Evolutionary conservation across 2,329 filamentous ascomycete species (phyloP).

Genomic region (Colletotrichum spinosum): DNA sequence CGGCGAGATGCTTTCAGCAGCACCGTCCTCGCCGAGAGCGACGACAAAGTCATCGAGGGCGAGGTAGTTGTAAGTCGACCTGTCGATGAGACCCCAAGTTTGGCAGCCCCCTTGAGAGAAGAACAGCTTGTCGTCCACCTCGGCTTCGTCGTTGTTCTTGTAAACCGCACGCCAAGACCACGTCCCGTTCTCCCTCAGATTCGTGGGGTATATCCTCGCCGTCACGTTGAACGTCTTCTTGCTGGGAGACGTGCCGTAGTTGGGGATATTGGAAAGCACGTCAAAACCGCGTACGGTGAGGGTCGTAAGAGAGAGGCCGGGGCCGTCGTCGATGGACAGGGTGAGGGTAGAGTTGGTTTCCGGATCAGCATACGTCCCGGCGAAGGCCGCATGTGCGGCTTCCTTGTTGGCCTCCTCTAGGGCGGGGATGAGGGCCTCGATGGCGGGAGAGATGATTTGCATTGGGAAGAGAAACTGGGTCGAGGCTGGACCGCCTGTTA

Average conservation of each 20-base stretch:
- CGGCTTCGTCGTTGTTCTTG: slow-evolving; percentile 39
- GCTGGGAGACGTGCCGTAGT: slow-evolving; percentile 37
- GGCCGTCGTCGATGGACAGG: slow-evolving; percentile 51
- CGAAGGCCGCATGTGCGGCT: slow-evolving; percentile 47
- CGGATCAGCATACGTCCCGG: slow-evolving; percentile 52
- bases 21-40: slow-evolving; percentile 5
- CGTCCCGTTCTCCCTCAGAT: slow-evolving; percentile 25
- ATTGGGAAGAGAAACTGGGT: slow-evolving; percentile 35
- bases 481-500: slow-evolving; percentile 47
- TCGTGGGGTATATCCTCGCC: slow-evolving; percentile 29
- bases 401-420: slow-evolving; percentile 57
- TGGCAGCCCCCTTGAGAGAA: slow-evolving; percentile 46
- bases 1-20: slow-evolving; percentile 17
- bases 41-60: slow-evolving; percentile 48
- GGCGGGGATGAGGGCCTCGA: slow-evolving; percentile 52
- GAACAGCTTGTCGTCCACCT: slow-evolving; percentile 42
- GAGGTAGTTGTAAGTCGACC: slow-evolving; percentile 47
- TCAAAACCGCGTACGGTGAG: slow-evolving; percentile 57
- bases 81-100: slow-evolving; percentile 48
- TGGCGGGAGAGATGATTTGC: slow-evolving; percentile 42
- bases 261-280: slow-evolving; percentile 49
- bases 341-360: slow-evolving; percentile 54
- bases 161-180: slow-evolving; percentile 49
- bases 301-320: slow-evolving; percentile 52
- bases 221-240: slow-evolving; percentile 17